phyloP scores from a whole-genome alignment of 2,329 filamentous ascomycete genomes.

The Tolypocladium pustulatum region DNA sequence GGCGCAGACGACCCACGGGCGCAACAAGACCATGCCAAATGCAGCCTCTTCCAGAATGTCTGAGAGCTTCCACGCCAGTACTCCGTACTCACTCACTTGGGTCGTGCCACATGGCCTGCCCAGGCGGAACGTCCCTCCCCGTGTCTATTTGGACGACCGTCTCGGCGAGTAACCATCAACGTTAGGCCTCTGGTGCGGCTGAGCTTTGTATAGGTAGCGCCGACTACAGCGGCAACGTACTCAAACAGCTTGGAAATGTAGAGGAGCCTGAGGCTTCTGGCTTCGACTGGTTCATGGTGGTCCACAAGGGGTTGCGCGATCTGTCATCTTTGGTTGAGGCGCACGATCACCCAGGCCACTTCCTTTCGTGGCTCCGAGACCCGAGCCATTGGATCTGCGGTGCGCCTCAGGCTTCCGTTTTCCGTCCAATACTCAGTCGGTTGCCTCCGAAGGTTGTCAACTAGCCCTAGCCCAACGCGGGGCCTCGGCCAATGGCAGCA shows the following conservation, averaged over 20 bases:
- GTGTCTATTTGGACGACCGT: neutral
- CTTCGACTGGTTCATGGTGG: neutral
- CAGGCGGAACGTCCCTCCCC: neutral
- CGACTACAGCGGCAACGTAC: no score
- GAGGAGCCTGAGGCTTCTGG: neutral
- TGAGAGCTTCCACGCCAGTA: slow-evolving; percentile 1
- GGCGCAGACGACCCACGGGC: neutral
- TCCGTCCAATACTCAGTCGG: neutral
- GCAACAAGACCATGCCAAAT: neutral
- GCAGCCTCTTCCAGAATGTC: slow-evolving; percentile 1
- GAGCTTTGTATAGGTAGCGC: no score
- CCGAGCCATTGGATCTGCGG: neutral
- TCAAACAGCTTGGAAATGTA: neutral
- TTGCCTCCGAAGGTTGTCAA: neutral
- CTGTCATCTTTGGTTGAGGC: neutral
- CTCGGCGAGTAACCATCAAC: no score
- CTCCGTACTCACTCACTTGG: neutral
- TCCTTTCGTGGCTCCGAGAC: neutral
- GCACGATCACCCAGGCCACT: neutral
- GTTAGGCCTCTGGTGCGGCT: neutral
- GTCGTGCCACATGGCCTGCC: neutral
- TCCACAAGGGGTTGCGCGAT: neutral
- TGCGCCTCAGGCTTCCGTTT: neutral
- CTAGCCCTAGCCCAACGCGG: neutral
- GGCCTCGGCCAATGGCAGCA: neutral